phyloP scores from a whole-genome alignment of 257 asterid genomes.

The Penstemon eatonii region DNA sequence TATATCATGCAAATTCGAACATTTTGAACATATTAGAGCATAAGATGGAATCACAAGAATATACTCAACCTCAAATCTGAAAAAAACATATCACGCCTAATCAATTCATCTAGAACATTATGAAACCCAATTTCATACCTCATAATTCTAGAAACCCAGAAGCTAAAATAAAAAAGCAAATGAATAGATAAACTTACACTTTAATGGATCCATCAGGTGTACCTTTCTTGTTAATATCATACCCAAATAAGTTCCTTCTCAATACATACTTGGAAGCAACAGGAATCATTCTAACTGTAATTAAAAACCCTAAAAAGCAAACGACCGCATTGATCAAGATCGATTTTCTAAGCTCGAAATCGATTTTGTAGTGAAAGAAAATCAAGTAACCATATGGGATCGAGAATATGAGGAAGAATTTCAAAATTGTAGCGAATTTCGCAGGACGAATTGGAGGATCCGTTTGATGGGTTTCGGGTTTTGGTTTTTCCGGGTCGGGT shows the following conservation, averaged over 20 bases:
- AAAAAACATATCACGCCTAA: neutral
- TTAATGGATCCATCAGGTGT: conserved; percentile 87
- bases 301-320: conserved; percentile 61
- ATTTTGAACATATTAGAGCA: neutral
- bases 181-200: conserved; percentile 59
- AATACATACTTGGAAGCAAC: conserved; percentile 75
- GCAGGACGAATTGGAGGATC: conserved; percentile 67
- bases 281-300: conserved; percentile 68
- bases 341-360: conserved; percentile 57
- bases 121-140: neutral
- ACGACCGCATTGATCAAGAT: conserved; percentile 58
- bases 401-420: conserved; percentile 43
- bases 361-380: conserved; percentile 55
- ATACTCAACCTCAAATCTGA: neutral
- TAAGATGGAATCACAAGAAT: neutral
- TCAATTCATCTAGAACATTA: neutral
- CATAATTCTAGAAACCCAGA: neutral
- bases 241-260: conserved; percentile 81
- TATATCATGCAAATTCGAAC: neutral
- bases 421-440: conserved; percentile 49
- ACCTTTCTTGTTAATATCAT: conserved; percentile 87
- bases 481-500: conserved; percentile 32
- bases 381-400: conserved; percentile 70
- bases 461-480: conserved; percentile 30
- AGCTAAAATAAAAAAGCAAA: neutral